These are phyloP conservation scores for Gentiana dahurica DNA, from an alignment of 257 asterid species.

Conservation along the genomic window DNA sequence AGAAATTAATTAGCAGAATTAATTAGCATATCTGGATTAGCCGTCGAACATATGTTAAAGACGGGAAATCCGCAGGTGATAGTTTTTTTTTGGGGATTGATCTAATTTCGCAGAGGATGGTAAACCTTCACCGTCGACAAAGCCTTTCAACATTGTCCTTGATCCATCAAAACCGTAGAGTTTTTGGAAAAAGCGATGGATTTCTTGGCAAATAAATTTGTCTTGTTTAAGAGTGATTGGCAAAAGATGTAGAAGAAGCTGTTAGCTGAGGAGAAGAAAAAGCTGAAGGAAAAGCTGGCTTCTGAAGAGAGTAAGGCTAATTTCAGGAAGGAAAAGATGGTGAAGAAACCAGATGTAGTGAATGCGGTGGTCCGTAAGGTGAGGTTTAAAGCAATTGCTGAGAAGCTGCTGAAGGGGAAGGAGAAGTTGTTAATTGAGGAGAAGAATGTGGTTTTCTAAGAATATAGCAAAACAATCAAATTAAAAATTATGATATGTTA, in stretches of 20 bases:
- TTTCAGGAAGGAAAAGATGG: conserved; percentile 6
- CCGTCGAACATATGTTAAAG: too few species aligned
- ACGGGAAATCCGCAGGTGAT: too few species aligned
- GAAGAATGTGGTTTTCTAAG: background rate
- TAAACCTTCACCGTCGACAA: conserved; percentile 16
- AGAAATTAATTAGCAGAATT: too few species aligned
- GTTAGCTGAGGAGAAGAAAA: conserved; percentile 13
- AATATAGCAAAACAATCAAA: too few species aligned
- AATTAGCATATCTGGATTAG: too few species aligned
- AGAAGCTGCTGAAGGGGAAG: background rate
- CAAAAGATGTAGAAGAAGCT: conserved; percentile 57
- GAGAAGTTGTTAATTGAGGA: conserved; percentile 18
- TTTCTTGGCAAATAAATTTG: conserved; percentile 62
- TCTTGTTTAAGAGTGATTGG: conserved; percentile 69
- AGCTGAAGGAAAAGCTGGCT: conserved; percentile 50
- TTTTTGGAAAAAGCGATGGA: conserved; percentile 56
- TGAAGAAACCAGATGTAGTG: conserved; percentile 6
- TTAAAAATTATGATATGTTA: too few species aligned
- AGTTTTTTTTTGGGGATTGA: too few species aligned
- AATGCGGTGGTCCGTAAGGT: conserved; percentile 14
- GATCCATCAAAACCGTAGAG: conserved; percentile 59
- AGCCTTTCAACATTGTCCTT: conserved; percentile 41
- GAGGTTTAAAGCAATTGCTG: background rate
- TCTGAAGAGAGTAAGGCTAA: conserved; percentile 36
- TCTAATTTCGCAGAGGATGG: conserved; percentile 54